Percentiles rank a stretch among this genome's conserved stretches.
These are phyloP conservation scores for Triticum turgidum DNA, from an alignment of 176 grass and related monocot species.

Conservation along the genomic window DNA sequence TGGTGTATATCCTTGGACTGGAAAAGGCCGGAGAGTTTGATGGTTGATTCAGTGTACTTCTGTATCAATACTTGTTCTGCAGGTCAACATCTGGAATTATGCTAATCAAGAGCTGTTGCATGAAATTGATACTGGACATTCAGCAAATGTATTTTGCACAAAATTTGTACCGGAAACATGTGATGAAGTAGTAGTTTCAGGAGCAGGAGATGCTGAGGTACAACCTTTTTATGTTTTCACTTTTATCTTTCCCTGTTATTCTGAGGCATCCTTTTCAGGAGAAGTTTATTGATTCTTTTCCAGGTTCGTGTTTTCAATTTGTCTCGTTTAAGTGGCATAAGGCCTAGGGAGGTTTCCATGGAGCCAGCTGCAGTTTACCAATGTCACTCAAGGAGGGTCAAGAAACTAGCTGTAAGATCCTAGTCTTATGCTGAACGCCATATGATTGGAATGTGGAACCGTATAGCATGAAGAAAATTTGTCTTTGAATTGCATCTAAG, in stretches of 20 bases:
- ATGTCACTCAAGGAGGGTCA: conserved; percentile 92
- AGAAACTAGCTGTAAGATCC: conserved; percentile 92
- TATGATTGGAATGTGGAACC: conserved; percentile 14
- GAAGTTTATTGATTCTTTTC: conserved; percentile 46
- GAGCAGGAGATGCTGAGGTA: conserved; percentile 92
- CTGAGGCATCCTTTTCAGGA: background rate
- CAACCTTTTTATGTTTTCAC: background rate
- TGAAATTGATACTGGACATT: conserved; percentile 88
- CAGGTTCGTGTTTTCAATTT: conserved; percentile 95
- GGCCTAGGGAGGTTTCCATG: conserved; percentile 63
- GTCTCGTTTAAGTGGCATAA: conserved; percentile 62
- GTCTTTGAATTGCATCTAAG: conserved; percentile 22
- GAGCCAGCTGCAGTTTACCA: conserved; percentile 74
- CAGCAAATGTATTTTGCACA: conserved; percentile 91
- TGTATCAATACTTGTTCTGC: conserved; percentile 34
- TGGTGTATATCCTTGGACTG: background rate
- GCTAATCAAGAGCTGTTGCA: conserved; percentile 58
- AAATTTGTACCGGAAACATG: conserved; percentile 90
- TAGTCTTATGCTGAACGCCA: conserved; percentile 6
- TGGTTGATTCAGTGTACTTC: background rate
- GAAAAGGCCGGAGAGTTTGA: background rate
- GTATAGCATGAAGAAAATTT: background rate
- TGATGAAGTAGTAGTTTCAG: conserved; percentile 87
- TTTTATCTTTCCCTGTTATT: background rate
- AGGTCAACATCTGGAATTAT: conserved; percentile 97